These are phyloP conservation scores for Pochonia chlamydosporia DNA, from an alignment of 2,329 filamentous ascomycete genomes.

Conservation along the genomic window DNA sequence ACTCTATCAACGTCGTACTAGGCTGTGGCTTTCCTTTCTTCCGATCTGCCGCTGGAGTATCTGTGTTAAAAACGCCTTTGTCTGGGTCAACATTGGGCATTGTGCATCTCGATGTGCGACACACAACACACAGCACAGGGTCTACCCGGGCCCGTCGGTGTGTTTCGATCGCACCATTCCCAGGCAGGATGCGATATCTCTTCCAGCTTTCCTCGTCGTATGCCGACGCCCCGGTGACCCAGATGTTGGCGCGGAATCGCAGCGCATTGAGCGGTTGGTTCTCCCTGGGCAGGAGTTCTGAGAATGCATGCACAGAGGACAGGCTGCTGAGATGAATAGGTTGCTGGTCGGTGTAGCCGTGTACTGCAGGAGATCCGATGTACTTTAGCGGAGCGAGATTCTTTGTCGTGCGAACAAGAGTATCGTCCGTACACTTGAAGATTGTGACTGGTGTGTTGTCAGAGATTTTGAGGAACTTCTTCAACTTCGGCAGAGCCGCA, in stretches of 20 bases:
- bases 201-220: slow-evolving; percentile 2
- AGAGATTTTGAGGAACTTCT: not conserved
- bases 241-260: slow-evolving; percentile 2
- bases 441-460: not conserved
- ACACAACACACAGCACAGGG: slow-evolving; percentile 2
- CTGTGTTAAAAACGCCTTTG: slow-evolving; percentile 2
- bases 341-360: slow-evolving; percentile 5
- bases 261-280: slow-evolving; percentile 3
- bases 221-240: not conserved
- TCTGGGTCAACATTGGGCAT: slow-evolving; percentile 4
- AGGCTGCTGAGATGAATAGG: slow-evolving; percentile 2
- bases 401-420: not conserved
- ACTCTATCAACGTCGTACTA: slow-evolving; percentile 16
- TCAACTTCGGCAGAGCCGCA: not conserved
- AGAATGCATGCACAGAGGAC: not conserved
- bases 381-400: slow-evolving; percentile 3
- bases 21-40: slow-evolving; percentile 20
- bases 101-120: slow-evolving; percentile 2
- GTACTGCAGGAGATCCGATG: slow-evolving; percentile 1
- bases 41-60: not conserved
- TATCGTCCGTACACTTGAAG: not conserved
- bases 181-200: not conserved
- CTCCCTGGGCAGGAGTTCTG: not conserved
- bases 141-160: not conserved
- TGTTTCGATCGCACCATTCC: not conserved